These are phyloP conservation scores for Claviceps paspali DNA, from an alignment of 2,329 filamentous ascomycete genomes.

Conservation along the genomic window DNA sequence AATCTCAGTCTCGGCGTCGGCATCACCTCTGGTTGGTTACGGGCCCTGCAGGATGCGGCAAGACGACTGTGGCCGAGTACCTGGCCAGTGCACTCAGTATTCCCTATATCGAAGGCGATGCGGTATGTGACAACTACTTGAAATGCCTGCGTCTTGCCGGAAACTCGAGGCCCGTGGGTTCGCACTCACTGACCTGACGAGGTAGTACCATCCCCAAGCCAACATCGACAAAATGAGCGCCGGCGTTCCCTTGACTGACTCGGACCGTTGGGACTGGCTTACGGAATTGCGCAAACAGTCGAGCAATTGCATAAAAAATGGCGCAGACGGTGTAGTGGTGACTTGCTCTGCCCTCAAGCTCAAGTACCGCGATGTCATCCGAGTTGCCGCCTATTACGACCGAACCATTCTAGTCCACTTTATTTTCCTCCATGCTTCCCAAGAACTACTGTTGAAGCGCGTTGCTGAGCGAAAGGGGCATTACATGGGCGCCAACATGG, in stretches of 20 bases:
- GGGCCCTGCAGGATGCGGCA: conserved; percentile 65
- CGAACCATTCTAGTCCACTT: conserved; percentile 72
- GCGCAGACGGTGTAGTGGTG: conserved; percentile 66
- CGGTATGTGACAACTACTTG: no score
- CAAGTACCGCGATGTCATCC: conserved; percentile 89
- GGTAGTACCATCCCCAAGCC: conserved; percentile 55
- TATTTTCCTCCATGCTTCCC: conserved; percentile 70
- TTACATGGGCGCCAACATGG: conserved; percentile 95
- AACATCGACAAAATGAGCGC: conserved; percentile 86
- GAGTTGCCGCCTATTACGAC: conserved; percentile 62
- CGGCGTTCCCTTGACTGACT: conserved; percentile 74
- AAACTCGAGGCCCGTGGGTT: no score
- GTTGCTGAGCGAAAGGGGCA: conserved; percentile 65
- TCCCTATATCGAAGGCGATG: conserved; percentile 64
- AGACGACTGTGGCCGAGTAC: conserved; percentile 57
- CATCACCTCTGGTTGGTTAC: conserved; percentile 73
- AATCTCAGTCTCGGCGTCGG: conserved; percentile 20
- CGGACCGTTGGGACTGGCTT: conserved; percentile 96
- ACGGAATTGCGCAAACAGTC: conserved; percentile 58
- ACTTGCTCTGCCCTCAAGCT: conserved; percentile 94
- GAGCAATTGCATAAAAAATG: conserved; percentile 36
- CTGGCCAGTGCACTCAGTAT: conserved; percentile 46
- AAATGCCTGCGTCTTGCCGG: no score
- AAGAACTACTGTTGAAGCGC: conserved; percentile 59
- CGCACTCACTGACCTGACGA: no score